phyloP scores from a whole-genome alignment of 345 rosid genomes.

The Dipteronia dyeriana region DNA sequence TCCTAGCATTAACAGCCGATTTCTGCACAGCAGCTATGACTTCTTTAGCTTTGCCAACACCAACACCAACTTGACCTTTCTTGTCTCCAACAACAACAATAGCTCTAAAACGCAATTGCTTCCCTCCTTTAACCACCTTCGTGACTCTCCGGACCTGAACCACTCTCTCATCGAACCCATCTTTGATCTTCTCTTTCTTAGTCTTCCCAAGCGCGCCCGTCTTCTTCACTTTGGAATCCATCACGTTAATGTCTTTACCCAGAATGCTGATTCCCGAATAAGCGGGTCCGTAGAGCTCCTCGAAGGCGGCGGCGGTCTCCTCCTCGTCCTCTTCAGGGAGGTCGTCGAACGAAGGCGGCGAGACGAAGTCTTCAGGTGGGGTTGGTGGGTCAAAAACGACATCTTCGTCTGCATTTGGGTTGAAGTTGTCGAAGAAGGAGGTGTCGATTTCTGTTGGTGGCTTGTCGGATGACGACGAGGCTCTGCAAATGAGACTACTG shows the following conservation, averaged over 20 bases:
- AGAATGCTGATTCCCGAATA: slow-evolving; percentile 61
- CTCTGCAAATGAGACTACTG: slow-evolving; percentile 15
- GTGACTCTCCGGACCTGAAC: slow-evolving; percentile 80
- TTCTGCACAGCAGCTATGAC: slow-evolving; percentile 80
- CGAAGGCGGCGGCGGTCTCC: slow-evolving; percentile 71
- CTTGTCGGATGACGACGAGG: slow-evolving; percentile 24
- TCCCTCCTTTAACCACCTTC: slow-evolving; percentile 95
- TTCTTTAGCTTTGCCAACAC: slow-evolving; percentile 86
- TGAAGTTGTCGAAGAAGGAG: slow-evolving; percentile 47
- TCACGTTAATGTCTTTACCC: slow-evolving; percentile 61
- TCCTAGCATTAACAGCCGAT: slow-evolving; percentile 72
- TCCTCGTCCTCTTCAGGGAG: slow-evolving; percentile 63
- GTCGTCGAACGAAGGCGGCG: slow-evolving; percentile 75
- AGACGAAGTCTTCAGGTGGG: slow-evolving; percentile 60
- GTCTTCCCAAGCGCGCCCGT: slow-evolving; percentile 43
- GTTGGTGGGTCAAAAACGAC: slow-evolving; percentile 59
- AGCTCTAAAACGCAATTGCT: slow-evolving; percentile 73
- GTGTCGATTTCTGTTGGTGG: slow-evolving; percentile 43
- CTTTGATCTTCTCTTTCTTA: slow-evolving; percentile 61
- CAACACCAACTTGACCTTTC: slow-evolving; percentile 83
- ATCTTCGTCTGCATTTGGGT: slow-evolving; percentile 35
- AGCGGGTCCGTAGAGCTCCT: slow-evolving; percentile 81
- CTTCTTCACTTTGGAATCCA: slow-evolving; percentile 68
- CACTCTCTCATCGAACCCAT: slow-evolving; percentile 91
- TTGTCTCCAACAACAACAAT: slow-evolving; percentile 86